phyloP scores from a whole-genome alignment of 148 eudicot species.

The Silene latifolia region DNA sequence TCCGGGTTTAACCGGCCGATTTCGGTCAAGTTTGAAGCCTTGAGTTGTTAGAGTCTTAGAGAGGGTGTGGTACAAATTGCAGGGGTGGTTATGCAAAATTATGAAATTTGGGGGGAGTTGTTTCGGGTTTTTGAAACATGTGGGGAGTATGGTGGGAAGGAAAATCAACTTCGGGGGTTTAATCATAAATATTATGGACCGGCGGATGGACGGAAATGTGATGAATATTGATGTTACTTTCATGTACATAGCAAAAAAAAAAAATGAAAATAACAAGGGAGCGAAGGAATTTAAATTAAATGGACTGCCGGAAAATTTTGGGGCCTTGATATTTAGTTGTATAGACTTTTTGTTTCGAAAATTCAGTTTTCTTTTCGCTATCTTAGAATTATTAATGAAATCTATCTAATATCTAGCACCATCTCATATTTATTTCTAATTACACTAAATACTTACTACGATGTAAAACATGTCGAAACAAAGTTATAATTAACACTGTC shows the following conservation, averaged over 20 bases:
- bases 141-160: neutral
- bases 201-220: constrained; percentile 12
- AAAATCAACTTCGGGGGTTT: constrained; percentile 1
- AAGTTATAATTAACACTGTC: no score
- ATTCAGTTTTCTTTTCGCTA: neutral
- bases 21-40: constrained; percentile 77
- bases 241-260: constrained; percentile 25
- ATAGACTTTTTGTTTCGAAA: constrained; percentile 21
- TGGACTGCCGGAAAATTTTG: constrained; percentile 43
- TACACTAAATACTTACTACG: no score
- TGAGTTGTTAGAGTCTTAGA: constrained; percentile 70
- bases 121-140: neutral
- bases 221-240: constrained; percentile 17
- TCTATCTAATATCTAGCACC: neutral
- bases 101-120: neutral
- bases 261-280: neutral
- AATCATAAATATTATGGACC: neutral
- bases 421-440: no score
- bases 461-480: no score
- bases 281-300: neutral
- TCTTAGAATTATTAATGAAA: constrained; percentile 12
- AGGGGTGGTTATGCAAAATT: neutral
- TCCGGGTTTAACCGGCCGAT: constrained; percentile 72
- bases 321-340: constrained; percentile 22
- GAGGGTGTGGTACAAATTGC: neutral